Conservation (phyloP, 345 rosid genomes). For the Murraya paniculata region DNA sequence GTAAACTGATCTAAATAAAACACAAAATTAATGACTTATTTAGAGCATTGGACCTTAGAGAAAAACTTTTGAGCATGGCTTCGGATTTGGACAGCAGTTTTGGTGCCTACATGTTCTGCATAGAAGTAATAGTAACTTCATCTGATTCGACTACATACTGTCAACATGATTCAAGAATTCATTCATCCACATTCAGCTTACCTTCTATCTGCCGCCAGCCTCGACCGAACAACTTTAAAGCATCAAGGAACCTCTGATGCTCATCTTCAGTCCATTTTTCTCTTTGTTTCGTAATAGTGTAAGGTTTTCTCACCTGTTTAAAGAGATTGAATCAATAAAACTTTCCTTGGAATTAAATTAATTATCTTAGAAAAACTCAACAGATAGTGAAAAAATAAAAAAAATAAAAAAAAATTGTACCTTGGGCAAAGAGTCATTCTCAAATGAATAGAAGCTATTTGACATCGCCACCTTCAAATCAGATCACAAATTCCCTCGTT, state of each 20-base stretch:
- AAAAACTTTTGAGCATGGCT: constrained; percentile 98
- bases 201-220: constrained; percentile 90
- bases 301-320: constrained; percentile 71
- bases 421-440: constrained; percentile 27
- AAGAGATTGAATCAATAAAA: neutral
- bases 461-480: constrained; percentile 11
- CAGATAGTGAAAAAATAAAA: no score
- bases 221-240: constrained; percentile 78
- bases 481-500: neutral
- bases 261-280: constrained; percentile 92
- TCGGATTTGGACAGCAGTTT: constrained; percentile 90
- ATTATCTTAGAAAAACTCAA: neutral
- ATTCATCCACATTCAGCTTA: constrained; percentile 14
- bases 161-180: neutral
- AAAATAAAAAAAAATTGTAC: constrained; percentile 5
- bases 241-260: constrained; percentile 83
- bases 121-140: constrained; percentile 14
- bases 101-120: constrained; percentile 85
- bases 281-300: constrained; percentile 75
- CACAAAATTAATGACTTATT: neutral
- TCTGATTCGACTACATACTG: neutral
- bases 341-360: no score
- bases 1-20: neutral
- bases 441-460: constrained; percentile 2
- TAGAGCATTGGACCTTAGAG: constrained; percentile 58